phyloP scores from a whole-genome alignment of 192 early-diverging fungal genomes.

The Linnemannia schmuckeri region DNA sequence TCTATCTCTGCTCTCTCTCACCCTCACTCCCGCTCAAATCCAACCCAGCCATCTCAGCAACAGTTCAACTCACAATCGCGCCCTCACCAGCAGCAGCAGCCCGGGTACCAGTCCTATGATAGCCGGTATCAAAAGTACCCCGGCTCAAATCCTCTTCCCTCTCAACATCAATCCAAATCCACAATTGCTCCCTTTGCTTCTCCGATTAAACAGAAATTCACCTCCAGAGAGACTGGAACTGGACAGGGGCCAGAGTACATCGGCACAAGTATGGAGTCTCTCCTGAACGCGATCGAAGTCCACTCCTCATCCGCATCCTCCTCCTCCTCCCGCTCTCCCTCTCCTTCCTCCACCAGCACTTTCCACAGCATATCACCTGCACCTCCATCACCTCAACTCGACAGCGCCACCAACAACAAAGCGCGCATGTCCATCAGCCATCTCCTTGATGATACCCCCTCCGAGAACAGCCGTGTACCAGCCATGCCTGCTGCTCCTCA shows the following conservation, averaged over 20 bases:
- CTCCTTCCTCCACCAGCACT: slow-evolving; percentile 23
- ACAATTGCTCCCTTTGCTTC: neutral
- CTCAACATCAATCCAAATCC: neutral
- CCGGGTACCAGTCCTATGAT: slow-evolving; percentile 40
- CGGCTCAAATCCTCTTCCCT: neutral
- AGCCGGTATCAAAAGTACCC: slow-evolving; percentile 38
- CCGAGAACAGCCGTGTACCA: neutral
- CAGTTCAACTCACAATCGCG: slow-evolving; percentile 10
- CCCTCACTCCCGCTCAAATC: neutral
- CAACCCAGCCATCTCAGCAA: neutral
- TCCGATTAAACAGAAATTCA: neutral
- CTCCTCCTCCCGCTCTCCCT: slow-evolving; percentile 39
- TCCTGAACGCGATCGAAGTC: slow-evolving; percentile 50
- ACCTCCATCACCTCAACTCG: slow-evolving; percentile 7
- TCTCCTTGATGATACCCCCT: slow-evolving; percentile 32
- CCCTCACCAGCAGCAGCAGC: slow-evolving; percentile 19
- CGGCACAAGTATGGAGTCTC: slow-evolving; percentile 51
- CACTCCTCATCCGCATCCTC: slow-evolving; percentile 32
- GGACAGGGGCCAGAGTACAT: slow-evolving; percentile 31
- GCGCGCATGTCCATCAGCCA: slow-evolving; percentile 53
- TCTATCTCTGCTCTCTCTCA: neutral
- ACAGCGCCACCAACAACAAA: slow-evolving; percentile 20
- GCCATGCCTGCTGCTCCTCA: slow-evolving; percentile 4
- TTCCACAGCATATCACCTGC: slow-evolving; percentile 19
- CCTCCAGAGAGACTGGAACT: neutral